phyloP scores from a whole-genome alignment of 2,329 filamentous ascomycete species.

The Cadophora luteo-olivacea region DNA sequence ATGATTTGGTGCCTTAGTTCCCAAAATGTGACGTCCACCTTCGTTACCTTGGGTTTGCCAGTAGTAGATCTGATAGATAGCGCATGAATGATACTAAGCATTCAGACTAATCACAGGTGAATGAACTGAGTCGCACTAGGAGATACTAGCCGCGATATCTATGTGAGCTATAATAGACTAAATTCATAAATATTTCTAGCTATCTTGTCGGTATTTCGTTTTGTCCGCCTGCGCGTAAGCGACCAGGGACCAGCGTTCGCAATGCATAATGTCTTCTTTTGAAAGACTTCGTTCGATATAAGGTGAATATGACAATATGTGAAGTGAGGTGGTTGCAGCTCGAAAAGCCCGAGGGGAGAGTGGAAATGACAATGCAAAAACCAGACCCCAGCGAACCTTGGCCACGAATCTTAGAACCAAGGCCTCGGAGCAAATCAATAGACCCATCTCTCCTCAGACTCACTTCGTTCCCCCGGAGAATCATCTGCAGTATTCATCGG shows the following conservation, averaged over 20 bases:
- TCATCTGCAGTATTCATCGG: not conserved
- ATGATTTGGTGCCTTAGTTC: too few species aligned
- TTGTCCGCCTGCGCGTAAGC: too few species aligned
- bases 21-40: too few species aligned
- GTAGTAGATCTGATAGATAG: too few species aligned
- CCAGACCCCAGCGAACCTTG: not conserved
- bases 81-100: too few species aligned
- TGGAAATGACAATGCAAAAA: not conserved
- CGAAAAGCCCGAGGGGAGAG: not conserved
- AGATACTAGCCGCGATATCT: too few species aligned
- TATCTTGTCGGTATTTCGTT: too few species aligned
- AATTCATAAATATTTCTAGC: too few species aligned
- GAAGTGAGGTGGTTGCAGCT: not conserved
- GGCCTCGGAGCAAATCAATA: not conserved
- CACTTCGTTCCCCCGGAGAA: not conserved
- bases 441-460: slow-evolving; percentile 3
- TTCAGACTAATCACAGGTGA: too few species aligned
- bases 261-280: not conserved
- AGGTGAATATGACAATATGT: not conserved
- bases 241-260: not conserved
- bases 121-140: too few species aligned
- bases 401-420: not conserved
- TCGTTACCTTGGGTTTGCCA: too few species aligned
- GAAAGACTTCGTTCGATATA: not conserved
- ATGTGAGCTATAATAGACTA: too few species aligned